A percentile compares a stretch with the other conserved stretches of the same genome.
Conservation (phyloP, 1,284 basidiomycete species). For the Ceratobasidium sp. region DNA sequence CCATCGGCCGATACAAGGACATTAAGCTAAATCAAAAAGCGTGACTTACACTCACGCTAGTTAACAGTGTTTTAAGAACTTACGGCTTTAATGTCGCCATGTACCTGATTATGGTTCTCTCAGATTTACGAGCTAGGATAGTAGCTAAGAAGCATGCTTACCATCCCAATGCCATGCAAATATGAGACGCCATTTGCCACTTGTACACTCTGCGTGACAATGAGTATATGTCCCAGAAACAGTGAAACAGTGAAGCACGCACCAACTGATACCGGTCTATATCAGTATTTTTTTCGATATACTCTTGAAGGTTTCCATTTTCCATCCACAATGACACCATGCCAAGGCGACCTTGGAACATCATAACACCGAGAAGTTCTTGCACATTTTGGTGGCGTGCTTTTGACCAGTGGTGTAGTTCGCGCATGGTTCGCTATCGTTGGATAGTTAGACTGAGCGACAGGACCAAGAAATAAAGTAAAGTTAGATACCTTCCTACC, state of each 20-base stretch:
- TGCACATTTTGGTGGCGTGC: slow-evolving; percentile 11
- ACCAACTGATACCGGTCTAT: slow-evolving; percentile 3
- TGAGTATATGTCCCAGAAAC: not conserved
- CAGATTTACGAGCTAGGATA: not conserved
- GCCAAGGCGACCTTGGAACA: slow-evolving; percentile 18
- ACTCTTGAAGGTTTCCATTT: slow-evolving; percentile 10
- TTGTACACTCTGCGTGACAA: not conserved
- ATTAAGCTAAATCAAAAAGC: not conserved
- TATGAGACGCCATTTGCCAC: slow-evolving; percentile 17
- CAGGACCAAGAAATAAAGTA: not conserved
- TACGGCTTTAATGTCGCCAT: slow-evolving; percentile 24
- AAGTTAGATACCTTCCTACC: slow-evolving; percentile 1
- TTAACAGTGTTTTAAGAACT: not conserved
- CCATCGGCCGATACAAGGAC: not conserved
- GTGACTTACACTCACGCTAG: not conserved
- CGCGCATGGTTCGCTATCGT: slow-evolving; percentile 11
- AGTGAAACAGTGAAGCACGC: not conserved
- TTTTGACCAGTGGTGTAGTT: slow-evolving; percentile 22
- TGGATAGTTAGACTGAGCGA: no score
- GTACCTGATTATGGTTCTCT: not conserved
- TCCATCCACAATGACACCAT: slow-evolving; percentile 30
- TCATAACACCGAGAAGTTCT: slow-evolving; percentile 11
- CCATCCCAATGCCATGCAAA: slow-evolving; percentile 14
- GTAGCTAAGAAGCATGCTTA: not conserved
- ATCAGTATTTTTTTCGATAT: slow-evolving; percentile 5